These are phyloP conservation scores for Trypanosoma melophagium DNA, from an alignment of 208 protist species.

Conservation along the genomic window DNA sequence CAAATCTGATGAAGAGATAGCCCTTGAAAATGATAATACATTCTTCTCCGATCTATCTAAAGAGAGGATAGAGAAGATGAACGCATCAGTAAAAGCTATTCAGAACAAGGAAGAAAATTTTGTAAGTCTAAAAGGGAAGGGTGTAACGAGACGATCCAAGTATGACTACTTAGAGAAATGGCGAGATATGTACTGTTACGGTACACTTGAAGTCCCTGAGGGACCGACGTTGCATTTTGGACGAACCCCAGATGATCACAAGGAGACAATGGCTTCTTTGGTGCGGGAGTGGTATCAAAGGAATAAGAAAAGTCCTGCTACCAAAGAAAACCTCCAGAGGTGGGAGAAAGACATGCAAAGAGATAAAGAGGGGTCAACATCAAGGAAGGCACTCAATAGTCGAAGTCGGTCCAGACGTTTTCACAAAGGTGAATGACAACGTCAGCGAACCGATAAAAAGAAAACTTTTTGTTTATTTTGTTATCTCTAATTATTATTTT, in stretches of 20 bases:
- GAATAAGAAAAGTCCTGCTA: slow-evolving; percentile 57
- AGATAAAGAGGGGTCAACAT: slow-evolving; percentile 30
- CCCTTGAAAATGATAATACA: slow-evolving; percentile 81
- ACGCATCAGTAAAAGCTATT: slow-evolving; percentile 57
- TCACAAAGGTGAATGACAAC: slow-evolving; percentile 22
- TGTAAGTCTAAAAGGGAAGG: slow-evolving; percentile 49
- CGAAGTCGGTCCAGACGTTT: slow-evolving; percentile 28
- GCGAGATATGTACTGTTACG: slow-evolving; percentile 91
- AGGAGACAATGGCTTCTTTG: slow-evolving; percentile 60
- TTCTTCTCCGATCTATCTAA: slow-evolving; percentile 67
- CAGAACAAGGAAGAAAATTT: slow-evolving; percentile 56
- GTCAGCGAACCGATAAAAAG: slow-evolving; percentile 11
- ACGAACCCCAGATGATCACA: slow-evolving; percentile 69
- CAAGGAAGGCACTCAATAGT: slow-evolving; percentile 48
- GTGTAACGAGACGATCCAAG: slow-evolving; percentile 74
- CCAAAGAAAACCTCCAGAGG: slow-evolving; percentile 35
- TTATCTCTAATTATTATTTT: background rate
- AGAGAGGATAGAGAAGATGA: slow-evolving; percentile 44
- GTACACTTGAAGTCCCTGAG: slow-evolving; percentile 85
- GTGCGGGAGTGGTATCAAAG: slow-evolving; percentile 78
- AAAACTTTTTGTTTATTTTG: too few relatives aligned
- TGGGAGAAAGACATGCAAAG: slow-evolving; percentile 50
- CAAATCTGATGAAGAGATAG: slow-evolving; percentile 85
- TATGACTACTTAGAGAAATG: slow-evolving; percentile 90
- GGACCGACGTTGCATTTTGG: slow-evolving; percentile 69